phyloP scores from a whole-genome alignment of 2,329 filamentous ascomycete species.

The Scedosporium minutisporum region DNA sequence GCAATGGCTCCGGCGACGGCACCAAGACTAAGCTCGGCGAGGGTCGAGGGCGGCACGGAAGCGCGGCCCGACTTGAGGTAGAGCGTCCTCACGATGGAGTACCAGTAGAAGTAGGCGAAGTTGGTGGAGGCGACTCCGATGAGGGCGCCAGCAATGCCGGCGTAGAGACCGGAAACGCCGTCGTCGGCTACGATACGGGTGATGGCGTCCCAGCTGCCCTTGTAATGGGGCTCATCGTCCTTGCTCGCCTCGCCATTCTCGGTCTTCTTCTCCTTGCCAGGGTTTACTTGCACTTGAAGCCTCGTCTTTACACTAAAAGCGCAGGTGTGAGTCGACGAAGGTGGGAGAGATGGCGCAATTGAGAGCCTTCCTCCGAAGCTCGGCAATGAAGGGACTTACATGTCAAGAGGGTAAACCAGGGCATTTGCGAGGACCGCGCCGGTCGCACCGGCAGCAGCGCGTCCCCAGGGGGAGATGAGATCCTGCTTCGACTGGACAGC shows the following conservation, averaged over 20 bases:
- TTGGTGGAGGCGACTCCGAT: constrained; percentile 94
- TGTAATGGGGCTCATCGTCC: constrained; percentile 61
- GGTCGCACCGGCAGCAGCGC: constrained; percentile 82
- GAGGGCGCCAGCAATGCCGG: constrained; percentile 76
- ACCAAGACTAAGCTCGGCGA: constrained; percentile 73
- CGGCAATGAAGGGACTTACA: constrained; percentile 49
- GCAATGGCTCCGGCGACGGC: constrained; percentile 83
- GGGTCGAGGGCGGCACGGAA: constrained; percentile 57
- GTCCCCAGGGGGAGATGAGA: constrained; percentile 80
- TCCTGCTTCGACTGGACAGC: constrained; percentile 53
- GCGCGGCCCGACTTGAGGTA: constrained; percentile 56
- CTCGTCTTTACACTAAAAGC: constrained; percentile 77
- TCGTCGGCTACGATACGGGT: constrained; percentile 73
- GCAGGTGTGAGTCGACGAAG: background rate
- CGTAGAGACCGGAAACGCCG: constrained; percentile 73
- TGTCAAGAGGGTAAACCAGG: constrained; percentile 90
- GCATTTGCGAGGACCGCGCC: constrained; percentile 93
- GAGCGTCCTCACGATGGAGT: constrained; percentile 73
- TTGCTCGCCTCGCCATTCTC: constrained; percentile 34
- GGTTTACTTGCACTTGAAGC: constrained; percentile 75
- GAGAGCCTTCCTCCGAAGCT: background rate
- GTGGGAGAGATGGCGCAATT: background rate
- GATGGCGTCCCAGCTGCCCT: constrained; percentile 80
- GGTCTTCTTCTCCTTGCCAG: constrained; percentile 16
- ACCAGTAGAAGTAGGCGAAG: constrained; percentile 99